A percentile compares a stretch with the other conserved stretches of the same genome.
phyloP scores from a whole-genome alignment of 2,329 filamentous ascomycete genomes.

The Trichoderma hamatum region DNA sequence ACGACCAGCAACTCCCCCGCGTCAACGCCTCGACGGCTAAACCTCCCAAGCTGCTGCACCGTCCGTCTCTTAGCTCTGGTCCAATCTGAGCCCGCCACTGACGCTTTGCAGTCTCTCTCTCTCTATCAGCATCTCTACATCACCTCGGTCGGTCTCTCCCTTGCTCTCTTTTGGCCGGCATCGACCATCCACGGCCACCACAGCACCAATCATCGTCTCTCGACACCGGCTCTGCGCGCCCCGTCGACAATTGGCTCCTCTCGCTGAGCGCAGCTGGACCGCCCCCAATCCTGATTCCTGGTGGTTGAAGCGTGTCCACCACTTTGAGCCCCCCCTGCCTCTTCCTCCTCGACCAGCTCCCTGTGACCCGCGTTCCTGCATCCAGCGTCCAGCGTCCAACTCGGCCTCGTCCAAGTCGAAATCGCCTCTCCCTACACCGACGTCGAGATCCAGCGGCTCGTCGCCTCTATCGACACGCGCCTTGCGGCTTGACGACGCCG shows the following conservation, averaged over 20 bases:
- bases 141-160: background rate
- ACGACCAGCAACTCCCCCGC: slow-evolving; percentile 22
- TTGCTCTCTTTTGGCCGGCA: slow-evolving; percentile 5
- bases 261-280: slow-evolving; percentile 2
- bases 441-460: slow-evolving; percentile 4
- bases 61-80: slow-evolving; percentile 10
- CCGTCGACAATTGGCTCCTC: slow-evolving; percentile 25
- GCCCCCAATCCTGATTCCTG: slow-evolving; percentile 16
- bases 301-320: slow-evolving; percentile 9
- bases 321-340: slow-evolving; percentile 18
- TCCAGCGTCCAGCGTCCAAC: slow-evolving; percentile 16
- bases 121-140: background rate
- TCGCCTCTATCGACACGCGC: slow-evolving; percentile 24
- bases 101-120: background rate
- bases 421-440: slow-evolving; percentile 13
- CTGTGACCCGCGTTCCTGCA: slow-evolving; percentile 28
- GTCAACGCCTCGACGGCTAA: slow-evolving; percentile 24
- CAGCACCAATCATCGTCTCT: slow-evolving; percentile 13
- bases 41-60: slow-evolving; percentile 15
- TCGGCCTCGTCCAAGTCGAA: slow-evolving; percentile 15
- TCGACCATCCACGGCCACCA: background rate
- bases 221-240: slow-evolving; percentile 20
- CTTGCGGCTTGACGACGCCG: slow-evolving; percentile 21
- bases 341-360: slow-evolving; percentile 26
- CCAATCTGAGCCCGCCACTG: slow-evolving; percentile 13